A percentile compares a stretch with the other conserved stretches of the same genome.
phyloP scores from a whole-genome alignment of 2,329 filamentous ascomycete species.

The Hypoxylon sp. region DNA sequence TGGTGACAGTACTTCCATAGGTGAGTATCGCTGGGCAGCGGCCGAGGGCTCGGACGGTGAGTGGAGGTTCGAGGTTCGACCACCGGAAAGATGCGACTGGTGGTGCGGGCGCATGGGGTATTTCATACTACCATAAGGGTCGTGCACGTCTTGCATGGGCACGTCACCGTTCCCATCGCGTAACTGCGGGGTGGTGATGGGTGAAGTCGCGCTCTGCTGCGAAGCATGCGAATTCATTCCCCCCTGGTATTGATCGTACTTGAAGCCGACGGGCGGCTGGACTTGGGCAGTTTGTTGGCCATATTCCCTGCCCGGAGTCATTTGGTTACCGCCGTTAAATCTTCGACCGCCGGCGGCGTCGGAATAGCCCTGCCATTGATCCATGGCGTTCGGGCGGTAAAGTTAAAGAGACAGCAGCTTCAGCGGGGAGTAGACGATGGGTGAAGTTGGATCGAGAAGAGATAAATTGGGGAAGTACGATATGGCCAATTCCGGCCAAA shows the following conservation, averaged over 20 bases:
- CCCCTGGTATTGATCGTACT: slow-evolving; percentile 77
- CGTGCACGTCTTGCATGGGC: slow-evolving; percentile 87
- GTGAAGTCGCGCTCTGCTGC: slow-evolving; percentile 58
- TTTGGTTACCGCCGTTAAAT: slow-evolving; percentile 61
- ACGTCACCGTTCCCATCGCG: slow-evolving; percentile 83
- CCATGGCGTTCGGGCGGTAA: slow-evolving; percentile 60
- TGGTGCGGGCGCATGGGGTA: slow-evolving; percentile 86
- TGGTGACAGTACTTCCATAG: slow-evolving; percentile 91
- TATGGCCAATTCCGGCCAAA: slow-evolving; percentile 43
- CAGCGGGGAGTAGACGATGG: slow-evolving; percentile 22
- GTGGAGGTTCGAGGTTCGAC: slow-evolving; percentile 74
- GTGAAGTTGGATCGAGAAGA: slow-evolving; percentile 21
- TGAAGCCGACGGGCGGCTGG: slow-evolving; percentile 72
- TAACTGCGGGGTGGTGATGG: slow-evolving; percentile 66
- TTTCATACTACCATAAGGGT: slow-evolving; percentile 88
- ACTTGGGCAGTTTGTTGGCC: slow-evolving; percentile 50
- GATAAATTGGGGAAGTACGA: slow-evolving; percentile 37
- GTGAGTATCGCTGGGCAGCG: slow-evolving; percentile 92
- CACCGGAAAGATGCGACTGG: slow-evolving; percentile 76
- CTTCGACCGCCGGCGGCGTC: slow-evolving; percentile 75
- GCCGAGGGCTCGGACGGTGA: slow-evolving; percentile 83
- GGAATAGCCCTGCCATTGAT: slow-evolving; percentile 78
- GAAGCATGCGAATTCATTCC: slow-evolving; percentile 57
- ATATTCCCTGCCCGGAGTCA: slow-evolving; percentile 54
- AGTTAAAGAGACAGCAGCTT: slow-evolving; percentile 24